Conservation (phyloP, 2,329 filamentous ascomycete species). For the Teratosphaeria nubilosa region DNA sequence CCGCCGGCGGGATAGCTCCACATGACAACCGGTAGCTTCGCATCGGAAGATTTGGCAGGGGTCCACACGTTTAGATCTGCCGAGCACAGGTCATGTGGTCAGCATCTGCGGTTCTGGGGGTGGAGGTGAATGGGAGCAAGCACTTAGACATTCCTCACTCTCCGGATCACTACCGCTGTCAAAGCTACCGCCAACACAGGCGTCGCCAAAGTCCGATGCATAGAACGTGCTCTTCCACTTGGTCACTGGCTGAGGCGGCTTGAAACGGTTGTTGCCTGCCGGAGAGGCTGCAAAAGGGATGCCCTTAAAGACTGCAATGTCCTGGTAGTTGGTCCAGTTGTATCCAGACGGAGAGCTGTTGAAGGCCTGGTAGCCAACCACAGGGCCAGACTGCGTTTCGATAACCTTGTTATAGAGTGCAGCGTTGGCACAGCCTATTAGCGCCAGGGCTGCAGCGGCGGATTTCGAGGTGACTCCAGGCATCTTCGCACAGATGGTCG, state of each 20-base stretch:
- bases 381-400: background rate
- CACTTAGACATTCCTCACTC: background rate
- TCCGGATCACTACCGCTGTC: background rate
- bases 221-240: background rate
- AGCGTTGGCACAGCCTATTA: background rate
- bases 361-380: background rate
- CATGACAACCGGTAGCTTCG: background rate
- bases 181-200: background rate
- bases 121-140: no score
- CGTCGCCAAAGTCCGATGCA: background rate
- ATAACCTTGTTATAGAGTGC: background rate
- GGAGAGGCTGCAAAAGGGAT: background rate
- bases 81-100: background rate
- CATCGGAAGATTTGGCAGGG: background rate
- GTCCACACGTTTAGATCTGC: background rate
- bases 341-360: background rate
- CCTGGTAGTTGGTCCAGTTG: background rate
- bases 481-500: background rate
- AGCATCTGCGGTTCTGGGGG: background rate
- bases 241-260: background rate
- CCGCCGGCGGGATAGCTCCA: conserved; percentile 9
- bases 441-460: background rate
- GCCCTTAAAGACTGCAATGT: background rate
- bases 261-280: background rate
- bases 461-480: background rate